Percentiles rank a stretch among this genome's conserved stretches.
phyloP scores from a whole-genome alignment of 257 asterid genomes.

The Cruciata laevipes region DNA sequence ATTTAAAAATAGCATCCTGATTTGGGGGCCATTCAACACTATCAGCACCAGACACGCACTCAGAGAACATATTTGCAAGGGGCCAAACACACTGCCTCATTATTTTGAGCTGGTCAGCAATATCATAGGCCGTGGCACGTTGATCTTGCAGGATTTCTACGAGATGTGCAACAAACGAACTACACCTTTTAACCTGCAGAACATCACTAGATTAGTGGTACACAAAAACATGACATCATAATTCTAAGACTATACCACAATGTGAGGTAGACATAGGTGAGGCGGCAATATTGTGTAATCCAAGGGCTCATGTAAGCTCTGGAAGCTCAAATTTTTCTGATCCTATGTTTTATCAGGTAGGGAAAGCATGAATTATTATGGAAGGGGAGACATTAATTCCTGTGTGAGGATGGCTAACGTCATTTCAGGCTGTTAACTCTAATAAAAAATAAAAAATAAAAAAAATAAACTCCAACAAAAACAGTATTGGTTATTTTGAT shows the following conservation, averaged over 20 bases:
- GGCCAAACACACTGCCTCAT: conserved; percentile 58
- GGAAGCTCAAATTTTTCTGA: too few relatives aligned
- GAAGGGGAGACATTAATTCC: too few relatives aligned
- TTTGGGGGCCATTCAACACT: conserved; percentile 24
- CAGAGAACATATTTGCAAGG: conserved; percentile 48
- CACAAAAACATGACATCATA: background rate
- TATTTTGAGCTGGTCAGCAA: conserved; percentile 44
- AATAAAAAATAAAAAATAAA: too few relatives aligned
- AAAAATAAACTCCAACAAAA: background rate
- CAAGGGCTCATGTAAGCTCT: too few relatives aligned
- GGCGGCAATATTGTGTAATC: too few relatives aligned
- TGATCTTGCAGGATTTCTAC: conserved; percentile 89
- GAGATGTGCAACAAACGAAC: conserved; percentile 74
- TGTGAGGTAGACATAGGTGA: too few relatives aligned
- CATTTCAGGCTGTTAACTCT: background rate
- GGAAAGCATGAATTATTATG: background rate
- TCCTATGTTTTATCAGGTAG: background rate
- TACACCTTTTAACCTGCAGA: conserved; percentile 53
- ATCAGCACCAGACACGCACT: conserved; percentile 21
- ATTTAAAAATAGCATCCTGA: conserved; percentile 46
- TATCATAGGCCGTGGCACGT: conserved; percentile 58
- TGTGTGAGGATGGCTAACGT: background rate
- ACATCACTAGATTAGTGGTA: background rate
- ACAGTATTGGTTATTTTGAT: background rate
- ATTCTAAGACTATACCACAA: too few relatives aligned